phyloP scores from a whole-genome alignment of 78 protist genomes.

The Parvularia atlantis region DNA sequence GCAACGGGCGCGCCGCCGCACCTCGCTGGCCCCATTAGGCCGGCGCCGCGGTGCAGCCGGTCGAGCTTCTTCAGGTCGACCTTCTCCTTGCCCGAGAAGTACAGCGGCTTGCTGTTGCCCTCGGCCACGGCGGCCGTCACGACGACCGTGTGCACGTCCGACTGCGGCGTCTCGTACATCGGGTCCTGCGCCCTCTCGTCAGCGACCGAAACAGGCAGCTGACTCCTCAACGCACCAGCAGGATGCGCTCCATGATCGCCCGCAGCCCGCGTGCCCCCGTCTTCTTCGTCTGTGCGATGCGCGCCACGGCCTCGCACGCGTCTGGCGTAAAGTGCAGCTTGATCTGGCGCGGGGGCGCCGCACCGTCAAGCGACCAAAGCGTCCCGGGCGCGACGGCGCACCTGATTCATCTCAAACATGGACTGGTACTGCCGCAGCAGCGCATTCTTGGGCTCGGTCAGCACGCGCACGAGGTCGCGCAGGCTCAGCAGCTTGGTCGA shows the following conservation, averaged over 20 bases:
- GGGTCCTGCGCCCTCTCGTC: no score
- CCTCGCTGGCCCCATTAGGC: no score
- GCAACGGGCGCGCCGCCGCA: no score
- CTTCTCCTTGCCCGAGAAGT: no score
- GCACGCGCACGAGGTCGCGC: slow-evolving; percentile 14
- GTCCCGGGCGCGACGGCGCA: background rate
- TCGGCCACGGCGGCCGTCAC: no score
- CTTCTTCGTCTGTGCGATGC: background rate
- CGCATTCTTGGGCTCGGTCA: slow-evolving; percentile 30
- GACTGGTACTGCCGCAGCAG: slow-evolving; percentile 26
- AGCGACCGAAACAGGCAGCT: no score
- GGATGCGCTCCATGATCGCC: slow-evolving; percentile 24
- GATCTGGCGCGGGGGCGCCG: background rate
- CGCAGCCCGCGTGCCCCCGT: slow-evolving; percentile 51
- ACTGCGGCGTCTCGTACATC: no score
- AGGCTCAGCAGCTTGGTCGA: background rate
- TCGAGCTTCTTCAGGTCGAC: no score
- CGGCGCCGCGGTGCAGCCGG: no score
- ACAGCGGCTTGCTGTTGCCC: no score
- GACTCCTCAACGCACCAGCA: no score
- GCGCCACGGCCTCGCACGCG: slow-evolving; percentile 9
- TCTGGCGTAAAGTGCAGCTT: background rate
- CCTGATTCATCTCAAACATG: background rate
- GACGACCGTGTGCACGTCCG: no score
- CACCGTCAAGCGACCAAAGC: background rate